Evolutionary conservation across 1,139 yeast species (phyloP).

Genomic region (Suhomyces maxii): DNA sequence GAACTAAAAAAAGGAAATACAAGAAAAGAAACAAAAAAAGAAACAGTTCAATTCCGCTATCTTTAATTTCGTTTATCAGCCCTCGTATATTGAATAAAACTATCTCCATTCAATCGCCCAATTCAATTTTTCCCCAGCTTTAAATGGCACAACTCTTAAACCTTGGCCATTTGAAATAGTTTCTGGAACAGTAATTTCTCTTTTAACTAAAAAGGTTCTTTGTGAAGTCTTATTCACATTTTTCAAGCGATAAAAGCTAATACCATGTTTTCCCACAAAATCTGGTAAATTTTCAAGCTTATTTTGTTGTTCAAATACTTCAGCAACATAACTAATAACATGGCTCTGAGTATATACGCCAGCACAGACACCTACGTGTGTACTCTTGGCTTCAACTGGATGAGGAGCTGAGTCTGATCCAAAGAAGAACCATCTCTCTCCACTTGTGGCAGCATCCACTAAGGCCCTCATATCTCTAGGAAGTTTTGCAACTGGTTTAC

Average conservation of each 20-base stretch:
- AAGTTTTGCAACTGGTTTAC: constrained; percentile 96
- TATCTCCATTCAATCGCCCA: constrained; percentile 80
- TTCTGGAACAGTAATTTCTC: constrained; percentile 59
- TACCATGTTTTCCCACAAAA: constrained; percentile 78
- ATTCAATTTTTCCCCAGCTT: constrained; percentile 70
- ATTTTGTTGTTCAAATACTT: constrained; percentile 69
- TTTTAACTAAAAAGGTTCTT: constrained; percentile 44
- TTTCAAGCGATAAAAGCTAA: constrained; percentile 55
- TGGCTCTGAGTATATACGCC: constrained; percentile 92
- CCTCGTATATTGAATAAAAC: not conserved
- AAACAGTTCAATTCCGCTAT: too few species aligned
- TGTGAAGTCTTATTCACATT: constrained; percentile 49
- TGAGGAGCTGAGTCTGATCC: constrained; percentile 99
- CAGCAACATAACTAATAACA: constrained; percentile 82
- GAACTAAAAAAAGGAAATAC: too few species aligned
- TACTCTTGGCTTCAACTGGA: constrained; percentile 74
- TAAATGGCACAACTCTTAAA: constrained; percentile 80
- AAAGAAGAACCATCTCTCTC: constrained; percentile 89
- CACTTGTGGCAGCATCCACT: constrained; percentile 85
- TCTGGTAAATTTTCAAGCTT: constrained; percentile 64
- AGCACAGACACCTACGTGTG: constrained; percentile 86
- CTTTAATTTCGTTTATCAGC: not conserved
- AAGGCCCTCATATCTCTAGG: constrained; percentile 82
- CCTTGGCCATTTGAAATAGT: constrained; percentile 42
- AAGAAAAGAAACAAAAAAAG: too few species aligned